Base-by-base conservation (phyloP, 2,329 filamentous ascomycete species). In the Penicillium capsulatum region DNA sequence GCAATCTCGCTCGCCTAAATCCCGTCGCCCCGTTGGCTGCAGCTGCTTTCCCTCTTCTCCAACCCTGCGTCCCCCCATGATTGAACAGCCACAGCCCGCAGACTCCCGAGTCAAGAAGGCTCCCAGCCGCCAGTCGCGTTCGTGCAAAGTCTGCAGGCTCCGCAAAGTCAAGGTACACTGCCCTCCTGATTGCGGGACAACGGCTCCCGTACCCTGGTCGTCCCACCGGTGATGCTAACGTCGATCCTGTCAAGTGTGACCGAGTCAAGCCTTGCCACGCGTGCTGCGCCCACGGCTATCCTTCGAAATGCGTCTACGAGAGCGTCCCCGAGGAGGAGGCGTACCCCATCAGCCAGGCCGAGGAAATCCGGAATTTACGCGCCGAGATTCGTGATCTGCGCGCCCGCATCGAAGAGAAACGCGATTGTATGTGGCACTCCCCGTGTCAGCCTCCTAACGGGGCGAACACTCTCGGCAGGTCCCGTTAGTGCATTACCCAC, bases 121-220 rank as follows among this genome's bases (percentile, higher is more conserved):
- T 34, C 36, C 50, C 11, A 55, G 43, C 42, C 61, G 63, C 34
- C 63, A 65, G 50, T 60, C 58, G 32, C 60, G 61, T 13, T 65
- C 63, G 42, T 66, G 63, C 40, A 62, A 61, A 39, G 61, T 65
- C 39, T 66, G 63, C 40, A 55, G 62, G 33, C 44, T 55, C 47
- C 62, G 63, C 42, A 66, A 66, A 48, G 63, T 66, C 47, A 65
- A 64, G 61, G 63, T 65, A 42, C n/a, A n/a, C n/a, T n/a, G n/a
- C n/a, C 19, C 59, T 52, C 26, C 38, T 34, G 9, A 22, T 22
- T 9, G 19, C 19, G 19, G 19, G 19, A 22, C 5, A 9, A 5
- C 19, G 5, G 19, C 9, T 22, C 5, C 9, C 19, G 5, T n/a
- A n/a, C 19, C 19, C 19, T 5, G 5, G 5, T 22, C 9, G 19